phyloP scores from a whole-genome alignment of 805 yeast genomes.

The Cyberlindnera misumaiensis region DNA sequence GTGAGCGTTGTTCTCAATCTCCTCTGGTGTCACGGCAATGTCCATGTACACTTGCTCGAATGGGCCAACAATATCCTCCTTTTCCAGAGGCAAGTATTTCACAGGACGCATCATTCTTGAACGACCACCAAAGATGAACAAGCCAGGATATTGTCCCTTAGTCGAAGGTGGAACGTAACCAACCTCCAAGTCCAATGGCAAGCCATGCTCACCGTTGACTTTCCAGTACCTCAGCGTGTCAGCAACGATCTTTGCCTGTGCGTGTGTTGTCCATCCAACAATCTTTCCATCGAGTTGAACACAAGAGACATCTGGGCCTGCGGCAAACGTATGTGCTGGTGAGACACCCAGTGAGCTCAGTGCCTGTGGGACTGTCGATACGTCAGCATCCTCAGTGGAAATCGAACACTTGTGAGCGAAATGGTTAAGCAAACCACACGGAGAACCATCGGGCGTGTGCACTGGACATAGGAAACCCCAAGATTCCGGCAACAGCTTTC shows the following conservation, averaged over 20 bases:
- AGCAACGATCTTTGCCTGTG: constrained; percentile 79
- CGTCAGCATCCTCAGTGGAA: constrained; percentile 71
- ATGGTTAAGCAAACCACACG: constrained; percentile 96
- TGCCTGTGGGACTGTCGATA: constrained; percentile 58
- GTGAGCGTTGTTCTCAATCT: constrained; percentile 74
- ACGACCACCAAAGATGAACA: constrained; percentile 83
- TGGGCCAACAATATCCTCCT: constrained; percentile 88
- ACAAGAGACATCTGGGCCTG: constrained; percentile 85
- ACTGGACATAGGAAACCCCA: constrained; percentile 99
- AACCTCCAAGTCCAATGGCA: constrained; percentile 83
- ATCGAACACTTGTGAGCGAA: constrained; percentile 91
- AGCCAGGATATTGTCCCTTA: constrained; percentile 96
- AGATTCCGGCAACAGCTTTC: constrained; percentile 93
- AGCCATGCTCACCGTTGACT: constrained; percentile 68
- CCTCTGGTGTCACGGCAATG: constrained; percentile 90
- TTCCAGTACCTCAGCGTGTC: constrained; percentile 91
- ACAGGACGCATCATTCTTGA: constrained; percentile 97
- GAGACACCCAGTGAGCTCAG: constrained; percentile 72
- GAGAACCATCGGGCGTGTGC: constrained; percentile 99
- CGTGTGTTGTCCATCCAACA: constrained; percentile 91
- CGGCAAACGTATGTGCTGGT: constrained; percentile 71
- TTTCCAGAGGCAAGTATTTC: constrained; percentile 78
- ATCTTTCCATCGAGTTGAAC: constrained; percentile 91
- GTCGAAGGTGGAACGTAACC: constrained; percentile 96
- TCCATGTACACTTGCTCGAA: constrained; percentile 97